Evolutionary conservation across 2,329 filamentous ascomycete species (phyloP), one percentile per base, ranked within the genome.

Genomic region (Fusarium coicis): DNA sequence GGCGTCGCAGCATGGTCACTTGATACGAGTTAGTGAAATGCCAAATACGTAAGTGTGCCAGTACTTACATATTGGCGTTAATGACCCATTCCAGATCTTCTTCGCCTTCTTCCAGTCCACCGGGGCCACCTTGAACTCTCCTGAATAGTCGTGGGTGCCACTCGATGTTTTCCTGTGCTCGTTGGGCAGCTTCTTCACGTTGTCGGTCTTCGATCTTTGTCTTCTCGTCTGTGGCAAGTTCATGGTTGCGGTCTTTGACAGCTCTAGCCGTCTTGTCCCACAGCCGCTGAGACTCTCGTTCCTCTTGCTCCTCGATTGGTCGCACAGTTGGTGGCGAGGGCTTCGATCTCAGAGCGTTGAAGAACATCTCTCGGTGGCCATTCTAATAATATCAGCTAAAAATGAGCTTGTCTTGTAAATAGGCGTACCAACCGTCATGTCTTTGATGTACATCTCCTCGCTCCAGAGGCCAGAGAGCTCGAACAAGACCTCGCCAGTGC

Each of bases 1-100:
- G 93, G 90, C 8, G 92, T 89, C 32, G 88, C 83, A 50, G 78
- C 57, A 30, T 77, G 67, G 44, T 83, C 79, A 47, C 81, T 84
- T 61, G 28, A 23, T 10, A 15, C 2, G 16, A 18, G 61, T 80
- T 49, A 79, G 73, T 23, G n/a, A 26, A 30, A 23, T 14, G 18
- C n/a, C 21, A 21, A 21, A 16, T 23, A 11, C 44, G 40, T 14
- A 21, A 42, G 37, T 28, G 12, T 36, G 26, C 32, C 12, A 36
- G 39, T n/a, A 81, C 86, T 79, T 83, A 97, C 95, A 99, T 89
- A 63, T 91, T 87, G 4, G 95, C 92, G 81, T 96, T 93, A 78
- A 99, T 93, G 78, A 98, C 95, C 94, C 94, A 99, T 82, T 98
- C 96, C 36, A 99, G 85, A 74, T 93, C 94, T 80, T 97, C 94